Conservation (phyloP, 83 land plant genomes). For the Thuja plicata region DNA sequence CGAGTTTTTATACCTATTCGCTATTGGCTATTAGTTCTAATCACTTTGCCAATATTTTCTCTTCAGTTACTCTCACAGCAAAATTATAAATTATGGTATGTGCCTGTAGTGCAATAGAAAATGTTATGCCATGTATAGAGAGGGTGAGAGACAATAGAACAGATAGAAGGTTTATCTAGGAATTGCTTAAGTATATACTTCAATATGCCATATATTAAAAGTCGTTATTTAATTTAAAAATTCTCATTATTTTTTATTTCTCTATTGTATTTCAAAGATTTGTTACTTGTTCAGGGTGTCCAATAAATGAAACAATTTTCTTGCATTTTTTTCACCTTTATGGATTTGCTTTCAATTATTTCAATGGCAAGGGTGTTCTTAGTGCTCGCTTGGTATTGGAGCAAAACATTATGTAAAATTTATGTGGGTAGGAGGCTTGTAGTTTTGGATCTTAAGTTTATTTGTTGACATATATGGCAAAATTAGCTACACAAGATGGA, state of each 20-base stretch:
- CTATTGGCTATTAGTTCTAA: neutral
- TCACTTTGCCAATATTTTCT: constrained; percentile 5
- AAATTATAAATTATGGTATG: constrained; percentile 5
- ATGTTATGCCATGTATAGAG: constrained; percentile 5
- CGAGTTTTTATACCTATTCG: constrained; percentile 1
- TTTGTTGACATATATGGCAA: too few relatives aligned
- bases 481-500: too few relatives aligned
- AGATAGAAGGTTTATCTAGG: constrained; percentile 5
- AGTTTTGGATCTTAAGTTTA: too few relatives aligned
- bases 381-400: neutral
- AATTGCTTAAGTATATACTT: constrained; percentile 13
- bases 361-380: neutral
- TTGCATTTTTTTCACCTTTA: neutral
- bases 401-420: neutral
- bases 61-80: neutral
- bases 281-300: neutral
- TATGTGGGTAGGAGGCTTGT: neutral
- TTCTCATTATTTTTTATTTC: neutral
- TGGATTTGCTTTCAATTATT: neutral
- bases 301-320: neutral
- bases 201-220: constrained; percentile 6
- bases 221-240: constrained; percentile 7
- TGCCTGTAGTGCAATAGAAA: neutral
- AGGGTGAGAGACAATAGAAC: neutral
- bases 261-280: constrained; percentile 5